These are phyloP conservation scores for Heterobasidion irregulare DNA, from an alignment of 1,284 basidiomycete species.

Conservation along the genomic window DNA sequence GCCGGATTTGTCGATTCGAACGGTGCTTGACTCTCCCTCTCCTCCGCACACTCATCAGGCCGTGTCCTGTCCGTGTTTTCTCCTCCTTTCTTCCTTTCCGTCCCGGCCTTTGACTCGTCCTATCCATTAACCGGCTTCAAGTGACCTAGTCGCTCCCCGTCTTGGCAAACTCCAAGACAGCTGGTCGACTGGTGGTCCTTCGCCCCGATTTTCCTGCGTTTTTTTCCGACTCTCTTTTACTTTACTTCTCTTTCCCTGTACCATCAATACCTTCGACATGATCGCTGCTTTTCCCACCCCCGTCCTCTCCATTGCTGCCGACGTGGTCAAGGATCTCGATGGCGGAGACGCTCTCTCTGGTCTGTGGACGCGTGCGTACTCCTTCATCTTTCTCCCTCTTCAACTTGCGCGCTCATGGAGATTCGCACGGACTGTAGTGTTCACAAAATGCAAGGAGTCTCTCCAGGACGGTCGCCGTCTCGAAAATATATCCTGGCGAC, in stretches of 20 bases:
- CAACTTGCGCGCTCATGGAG: background rate
- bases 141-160: background rate
- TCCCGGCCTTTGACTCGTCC: background rate
- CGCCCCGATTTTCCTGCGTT: background rate
- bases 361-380: slow-evolving; percentile 53
- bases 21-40: background rate
- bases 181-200: background rate
- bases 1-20: background rate
- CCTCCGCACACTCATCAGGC: background rate
- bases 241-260: slow-evolving; percentile 10
- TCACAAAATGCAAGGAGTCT: slow-evolving; percentile 75
- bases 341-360: slow-evolving; percentile 53
- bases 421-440: slow-evolving; percentile 39
- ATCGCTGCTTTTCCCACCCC: slow-evolving; percentile 54
- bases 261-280: slow-evolving; percentile 10
- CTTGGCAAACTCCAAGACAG: background rate
- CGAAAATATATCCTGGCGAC: slow-evolving; percentile 81
- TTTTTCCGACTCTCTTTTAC: background rate
- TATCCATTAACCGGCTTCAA: background rate
- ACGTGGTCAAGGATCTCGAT: slow-evolving; percentile 56
- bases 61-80: background rate
- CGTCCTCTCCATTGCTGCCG: slow-evolving; percentile 54
- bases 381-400: slow-evolving; percentile 4
- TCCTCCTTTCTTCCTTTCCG: background rate
- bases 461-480: slow-evolving; percentile 70